Evolutionary conservation across 768 basidiomycete species (phyloP), one percentile per base, ranked within the genome.

Genomic region (Naematelia aurantialba): DNA sequence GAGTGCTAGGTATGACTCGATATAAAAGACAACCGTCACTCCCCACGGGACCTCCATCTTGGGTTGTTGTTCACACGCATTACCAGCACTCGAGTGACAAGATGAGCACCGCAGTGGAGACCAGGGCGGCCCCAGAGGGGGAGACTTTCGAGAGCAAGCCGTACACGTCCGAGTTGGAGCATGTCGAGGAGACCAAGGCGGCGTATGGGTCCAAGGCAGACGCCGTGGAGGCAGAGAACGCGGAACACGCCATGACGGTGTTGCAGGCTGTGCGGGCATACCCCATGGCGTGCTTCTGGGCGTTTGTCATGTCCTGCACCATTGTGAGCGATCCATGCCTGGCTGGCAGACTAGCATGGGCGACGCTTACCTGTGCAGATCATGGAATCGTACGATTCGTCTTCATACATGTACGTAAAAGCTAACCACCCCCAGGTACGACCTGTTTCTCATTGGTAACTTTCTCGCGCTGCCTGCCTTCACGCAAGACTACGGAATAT

Each of bases 251-350:
- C 29, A 73, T 73, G 71, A 70, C 68, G 8, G 64, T 73, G 17
- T 10, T 63, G 12, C 50, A 73, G 48, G 71, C 71, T 11, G 69
- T 65, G 55, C 66, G 59, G 58, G 65, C 69, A 0, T 68, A 73
- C 29, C 71, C 71, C 13, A 63, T 63, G 71, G 71, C 71, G 17
- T 73, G 71, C 54, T 67, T 73, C 51, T 73, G 71, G 71, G 66
- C 69, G 4, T 70, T 73, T 39, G 27, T 73, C 55, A 72, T 72
- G 67, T 62, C 62, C 4, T 68, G 58, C 46, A 66, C 61, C 39
- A 65, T 69, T 46, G 64, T 65, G n/a, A 63, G 67, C 62, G 17
- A 22, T 52, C n/a, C 12, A 17, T 58, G 11, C 11, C 21, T 13
- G 27, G 39, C 12, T 2, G 19, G 55, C 10, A 39, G 10, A 39